phyloP scores from a whole-genome alignment of 164 flowering plant genomes.

The Chloranthus sessilifolius region DNA sequence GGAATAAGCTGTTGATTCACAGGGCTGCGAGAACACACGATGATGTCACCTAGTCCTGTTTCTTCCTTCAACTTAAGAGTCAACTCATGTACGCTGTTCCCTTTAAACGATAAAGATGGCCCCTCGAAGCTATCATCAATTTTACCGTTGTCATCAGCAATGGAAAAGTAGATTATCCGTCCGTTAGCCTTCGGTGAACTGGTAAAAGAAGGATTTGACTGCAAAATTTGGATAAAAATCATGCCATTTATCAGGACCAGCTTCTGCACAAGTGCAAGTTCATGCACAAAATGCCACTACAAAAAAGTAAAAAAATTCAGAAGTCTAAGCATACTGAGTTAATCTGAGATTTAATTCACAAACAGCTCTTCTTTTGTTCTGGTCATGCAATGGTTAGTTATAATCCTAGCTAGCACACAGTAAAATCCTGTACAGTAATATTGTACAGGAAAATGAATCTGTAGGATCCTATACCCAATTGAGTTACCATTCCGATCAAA shows the following conservation, averaged over 20 bases:
- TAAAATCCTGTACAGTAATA: too few species aligned
- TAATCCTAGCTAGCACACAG: too few species aligned
- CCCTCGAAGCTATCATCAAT: constrained; percentile 43
- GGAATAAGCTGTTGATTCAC: constrained; percentile 81
- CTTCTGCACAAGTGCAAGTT: neutral
- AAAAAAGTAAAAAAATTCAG: neutral
- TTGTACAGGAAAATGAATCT: too few species aligned
- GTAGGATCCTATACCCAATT: too few species aligned
- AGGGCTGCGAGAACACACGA: constrained; percentile 69
- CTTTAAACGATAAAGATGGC: constrained; percentile 48
- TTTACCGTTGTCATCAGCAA: constrained; percentile 55
- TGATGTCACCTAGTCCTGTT: constrained; percentile 47
- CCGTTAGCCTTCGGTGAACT: constrained; percentile 59
- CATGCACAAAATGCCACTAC: neutral
- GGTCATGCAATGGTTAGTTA: too few species aligned
- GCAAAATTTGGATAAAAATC: constrained; percentile 15
- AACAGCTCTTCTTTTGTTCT: too few species aligned
- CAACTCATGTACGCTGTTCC: constrained; percentile 61
- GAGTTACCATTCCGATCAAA: too few species aligned
- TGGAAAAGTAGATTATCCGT: constrained; percentile 52
- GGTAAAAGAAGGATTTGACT: constrained; percentile 53
- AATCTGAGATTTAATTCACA: neutral
- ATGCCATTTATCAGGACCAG: neutral
- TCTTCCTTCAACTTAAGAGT: constrained; percentile 63
- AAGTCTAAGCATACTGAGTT: too few species aligned